phyloP scores from a whole-genome alignment of 225 moss, liverwort and hornwort genomes.

The Thuidium tamariscinum region DNA sequence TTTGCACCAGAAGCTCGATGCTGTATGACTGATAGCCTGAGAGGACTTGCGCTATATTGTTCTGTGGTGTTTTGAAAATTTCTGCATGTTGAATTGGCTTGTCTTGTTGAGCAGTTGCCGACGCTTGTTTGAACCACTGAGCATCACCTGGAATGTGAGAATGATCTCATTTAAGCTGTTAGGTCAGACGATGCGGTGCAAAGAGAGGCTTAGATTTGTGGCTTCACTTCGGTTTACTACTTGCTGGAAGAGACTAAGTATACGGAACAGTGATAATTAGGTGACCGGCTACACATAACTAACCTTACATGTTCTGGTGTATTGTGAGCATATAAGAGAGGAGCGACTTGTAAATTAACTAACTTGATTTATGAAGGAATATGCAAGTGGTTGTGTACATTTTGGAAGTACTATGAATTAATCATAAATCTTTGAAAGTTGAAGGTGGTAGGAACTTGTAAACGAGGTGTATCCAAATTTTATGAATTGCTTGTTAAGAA shows the following conservation, averaged over 20 bases:
- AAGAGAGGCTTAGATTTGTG: neutral
- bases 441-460: neutral
- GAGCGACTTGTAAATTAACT: neutral
- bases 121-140: neutral
- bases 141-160: neutral
- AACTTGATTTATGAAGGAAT: neutral
- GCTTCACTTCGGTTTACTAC: neutral
- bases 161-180: neutral
- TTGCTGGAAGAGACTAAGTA: neutral
- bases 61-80: neutral
- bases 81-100: neutral
- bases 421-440: neutral
- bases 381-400: neutral
- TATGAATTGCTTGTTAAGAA: neutral
- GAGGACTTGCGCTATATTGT: neutral
- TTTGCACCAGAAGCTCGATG: neutral
- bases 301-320: neutral
- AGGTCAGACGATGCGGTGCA: neutral
- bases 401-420: neutral
- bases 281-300: neutral
- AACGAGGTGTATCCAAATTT: neutral
- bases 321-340: neutral
- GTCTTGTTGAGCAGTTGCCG: neutral
- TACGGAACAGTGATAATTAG: neutral
- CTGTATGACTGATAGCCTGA: neutral